These are phyloP conservation scores for Yarrowia divulgata DNA, from an alignment of 805 yeast genomes.

Conservation along the genomic window DNA sequence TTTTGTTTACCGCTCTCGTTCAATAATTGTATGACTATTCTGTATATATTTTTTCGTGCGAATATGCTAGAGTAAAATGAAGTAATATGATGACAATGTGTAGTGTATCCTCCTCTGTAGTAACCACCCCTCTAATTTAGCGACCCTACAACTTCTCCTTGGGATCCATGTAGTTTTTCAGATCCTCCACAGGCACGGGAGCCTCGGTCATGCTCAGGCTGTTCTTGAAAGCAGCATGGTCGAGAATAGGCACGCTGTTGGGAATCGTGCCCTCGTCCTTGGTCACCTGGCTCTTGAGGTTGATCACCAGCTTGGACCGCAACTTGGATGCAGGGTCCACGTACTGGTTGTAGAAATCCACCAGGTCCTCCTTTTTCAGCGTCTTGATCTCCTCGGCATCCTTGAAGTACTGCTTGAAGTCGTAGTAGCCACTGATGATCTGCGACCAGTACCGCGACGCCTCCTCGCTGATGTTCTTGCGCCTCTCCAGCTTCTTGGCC, in stretches of 20 bases:
- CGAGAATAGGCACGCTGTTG: constrained; percentile 53
- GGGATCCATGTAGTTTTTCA: constrained; percentile 45
- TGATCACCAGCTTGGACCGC: constrained; percentile 61
- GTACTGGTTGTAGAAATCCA: constrained; percentile 59
- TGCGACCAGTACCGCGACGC: constrained; percentile 66
- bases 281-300: constrained; percentile 63
- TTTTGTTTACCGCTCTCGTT: too few relatives aligned
- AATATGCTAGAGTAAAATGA: constrained; percentile 14
- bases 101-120: constrained; percentile 16
- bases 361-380: constrained; percentile 64
- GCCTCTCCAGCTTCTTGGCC: constrained; percentile 69
- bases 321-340: constrained; percentile 53
- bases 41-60: constrained; percentile 15
- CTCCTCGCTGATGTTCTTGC: constrained; percentile 83
- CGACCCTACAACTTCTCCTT: constrained; percentile 44
- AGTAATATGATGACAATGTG: constrained; percentile 23
- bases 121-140: background rate
- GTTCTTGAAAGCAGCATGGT: constrained; percentile 64
- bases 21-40: background rate
- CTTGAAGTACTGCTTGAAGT: constrained; percentile 65
- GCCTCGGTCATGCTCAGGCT: constrained; percentile 61
- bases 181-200: constrained; percentile 60
- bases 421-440: constrained; percentile 78
- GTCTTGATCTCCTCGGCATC: constrained; percentile 64
- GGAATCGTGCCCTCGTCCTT: constrained; percentile 39